Base-by-base conservation (phyloP, 176 grass and related monocot genomes). In the Aegilops sharonensis region DNA sequence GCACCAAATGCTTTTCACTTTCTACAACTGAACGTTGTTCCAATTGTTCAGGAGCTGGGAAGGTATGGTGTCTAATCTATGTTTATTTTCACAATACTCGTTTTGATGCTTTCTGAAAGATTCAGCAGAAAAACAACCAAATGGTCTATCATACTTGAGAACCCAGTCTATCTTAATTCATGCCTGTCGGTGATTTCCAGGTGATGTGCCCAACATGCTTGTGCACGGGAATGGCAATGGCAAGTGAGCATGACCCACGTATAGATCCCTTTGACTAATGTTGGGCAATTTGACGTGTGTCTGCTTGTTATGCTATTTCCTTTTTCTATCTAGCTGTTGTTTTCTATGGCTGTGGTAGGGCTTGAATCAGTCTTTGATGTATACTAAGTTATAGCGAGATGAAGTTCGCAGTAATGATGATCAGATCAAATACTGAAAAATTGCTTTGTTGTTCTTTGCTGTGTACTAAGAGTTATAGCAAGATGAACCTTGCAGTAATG, bases 161-260 rank as follows among this genome's bases (percentile, higher is more conserved):
- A 15, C 31, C 27, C 72, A 29, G 21, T 59, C 40, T 67, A n/a
- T 35, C 11, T 15, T 83, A 17, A 79, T 37, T 68, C 21, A 21
- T 25, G 3, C 10, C 25, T 45, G 35, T 61, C 8, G 4, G 13
- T 83, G 17, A 24, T 80, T 82, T 83, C 23, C 87, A 98, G 93
- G 96, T 98, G 39, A 98, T 94, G 96, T 98, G 96, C 50, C 93
- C 96, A 17, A 95, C 93, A 78, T 98, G 96, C 91, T 89, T 98
- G 50, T 98, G 96, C 88, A 98, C 93, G 11, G 96, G 96, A 89
- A 90, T 91, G 90, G 91, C 90, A 18, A 98, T 98, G 96, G 93
- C 96, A 27, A 98, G 93, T 3, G 96, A 94, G 85, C 93, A 98
- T 86, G 96, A 98, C 86, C 93, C 91, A 68, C 88, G 93, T 65